phyloP scores from a whole-genome alignment of 768 basidiomycete species.

The Mycena haematopus region DNA sequence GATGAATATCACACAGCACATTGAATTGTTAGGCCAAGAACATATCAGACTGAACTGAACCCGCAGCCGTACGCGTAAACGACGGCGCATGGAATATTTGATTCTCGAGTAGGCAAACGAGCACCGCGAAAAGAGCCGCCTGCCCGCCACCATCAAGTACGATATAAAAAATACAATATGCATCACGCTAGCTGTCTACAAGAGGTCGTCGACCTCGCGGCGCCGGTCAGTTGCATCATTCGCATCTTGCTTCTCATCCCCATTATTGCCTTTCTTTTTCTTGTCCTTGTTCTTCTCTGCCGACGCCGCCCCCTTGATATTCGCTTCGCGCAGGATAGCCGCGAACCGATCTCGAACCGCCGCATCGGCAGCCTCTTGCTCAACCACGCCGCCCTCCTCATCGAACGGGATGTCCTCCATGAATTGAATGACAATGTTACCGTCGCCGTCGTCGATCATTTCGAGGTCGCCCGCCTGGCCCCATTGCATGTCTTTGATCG shows the following conservation, averaged over 20 bases:
- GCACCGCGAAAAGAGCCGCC: not conserved
- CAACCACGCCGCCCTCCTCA: constrained; percentile 29
- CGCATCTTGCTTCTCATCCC: constrained; percentile 39
- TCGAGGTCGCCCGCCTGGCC: constrained; percentile 48
- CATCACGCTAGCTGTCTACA: constrained; percentile 23
- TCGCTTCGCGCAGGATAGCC: constrained; percentile 59
- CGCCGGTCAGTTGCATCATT: constrained; percentile 35
- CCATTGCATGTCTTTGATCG: constrained; percentile 38
- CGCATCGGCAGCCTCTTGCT: constrained; percentile 33
- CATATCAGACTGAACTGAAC: not conserved
- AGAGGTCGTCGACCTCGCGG: constrained; percentile 28
- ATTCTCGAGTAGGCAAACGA: too few species aligned
- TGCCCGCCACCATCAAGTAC: constrained; percentile 16
- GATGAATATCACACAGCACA: too few species aligned
- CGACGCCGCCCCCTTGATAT: constrained; percentile 42
- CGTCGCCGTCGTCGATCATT: constrained; percentile 45
- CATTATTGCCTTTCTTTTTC: constrained; percentile 33
- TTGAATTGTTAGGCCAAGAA: too few species aligned
- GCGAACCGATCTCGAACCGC: constrained; percentile 52
- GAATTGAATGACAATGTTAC: constrained; percentile 50
- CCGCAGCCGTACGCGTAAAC: too few species aligned
- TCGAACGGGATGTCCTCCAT: constrained; percentile 52
- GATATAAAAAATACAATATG: constrained; percentile 5
- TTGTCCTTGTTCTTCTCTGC: constrained; percentile 18
- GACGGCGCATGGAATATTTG: too few species aligned